Evolutionary conservation across 306 rosid species (phyloP), one percentile per base, ranked within the genome.

Genomic region (Vachellia pachyceras): DNA sequence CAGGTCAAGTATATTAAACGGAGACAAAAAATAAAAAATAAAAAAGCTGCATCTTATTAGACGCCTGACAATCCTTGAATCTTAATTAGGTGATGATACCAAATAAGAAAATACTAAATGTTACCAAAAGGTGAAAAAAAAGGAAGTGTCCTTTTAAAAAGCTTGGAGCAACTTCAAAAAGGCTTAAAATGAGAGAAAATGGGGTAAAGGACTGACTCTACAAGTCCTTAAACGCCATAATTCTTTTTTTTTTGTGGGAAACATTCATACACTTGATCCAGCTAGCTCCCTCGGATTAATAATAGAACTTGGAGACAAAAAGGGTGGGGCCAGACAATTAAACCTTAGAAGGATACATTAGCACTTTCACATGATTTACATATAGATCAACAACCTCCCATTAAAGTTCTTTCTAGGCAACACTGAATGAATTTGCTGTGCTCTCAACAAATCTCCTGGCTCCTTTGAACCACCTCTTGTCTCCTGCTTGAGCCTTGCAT

Each of bases 381-480:
- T 80, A 72, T 79, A 83, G 88, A 88, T 61, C 0, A 5, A 6
- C 74, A 40, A 7, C 44, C 44, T 40, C 69, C 74, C 8, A 52
- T 67, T 14, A 37, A 49, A 69, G 1, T 41, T 10, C 13, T 76
- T 77, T 74, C 87, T 86, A 88, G 63, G 98, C 98, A 85, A 94
- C 94, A 85, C 97, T 92, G 94, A 94, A 94, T 54, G 98, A 94
- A 83, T 55, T 42, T 45, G 92, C 88, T 60, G 94, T 50, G 84
- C 74, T 88, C 87, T 94, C 98, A 46, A 94, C 97, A 68, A 70
- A 94, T 84, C 60, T 92, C 85, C 90, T 92, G 61, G 97, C 97
- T 61, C 98, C 98, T 87, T 94, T 94, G 67, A 94, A 94, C 98
- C 98, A 94, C 94, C 98, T 87, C 93, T 94, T 94, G 93, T 94